Percentiles rank a stretch among this genome's conserved stretches.
These are phyloP conservation scores for Fusarium concolor DNA, from an alignment of 2,329 filamentous ascomycete genomes.

Conservation along the genomic window DNA sequence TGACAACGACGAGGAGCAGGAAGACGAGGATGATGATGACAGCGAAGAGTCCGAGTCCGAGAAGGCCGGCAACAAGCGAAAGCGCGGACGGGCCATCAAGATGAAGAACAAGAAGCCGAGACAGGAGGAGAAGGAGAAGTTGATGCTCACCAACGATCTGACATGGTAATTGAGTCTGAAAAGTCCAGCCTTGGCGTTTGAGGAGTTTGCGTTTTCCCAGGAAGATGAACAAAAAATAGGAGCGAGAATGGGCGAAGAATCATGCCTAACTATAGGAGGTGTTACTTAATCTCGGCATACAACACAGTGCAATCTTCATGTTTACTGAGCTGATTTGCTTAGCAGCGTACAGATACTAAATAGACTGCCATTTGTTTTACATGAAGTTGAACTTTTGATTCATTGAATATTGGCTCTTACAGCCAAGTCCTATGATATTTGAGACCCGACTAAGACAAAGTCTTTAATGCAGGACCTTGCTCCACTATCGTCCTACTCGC, in stretches of 20 bases:
- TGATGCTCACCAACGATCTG: constrained; percentile 56
- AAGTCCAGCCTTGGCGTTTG: constrained; percentile 39
- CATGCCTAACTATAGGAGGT: not conserved
- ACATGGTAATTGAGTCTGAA: constrained; percentile 51
- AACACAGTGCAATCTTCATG: constrained; percentile 1
- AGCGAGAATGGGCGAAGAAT: constrained; percentile 2
- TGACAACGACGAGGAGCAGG: constrained; percentile 69
- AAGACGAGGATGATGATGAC: constrained; percentile 68
- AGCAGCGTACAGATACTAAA: constrained; percentile 33
- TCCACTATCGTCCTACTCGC: constrained; percentile 4
- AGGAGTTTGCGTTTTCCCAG: constrained; percentile 38
- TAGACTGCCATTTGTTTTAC: constrained; percentile 17
- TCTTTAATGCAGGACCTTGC: constrained; percentile 1
- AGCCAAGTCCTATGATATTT: not conserved
- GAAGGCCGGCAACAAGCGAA: constrained; percentile 67
- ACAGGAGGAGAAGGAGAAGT: constrained; percentile 72
- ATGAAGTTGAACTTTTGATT: not conserved
- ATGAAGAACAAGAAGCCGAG: constrained; percentile 59
- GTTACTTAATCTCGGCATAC: constrained; percentile 2
- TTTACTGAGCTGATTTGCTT: constrained; percentile 2
- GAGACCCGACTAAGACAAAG: not conserved
- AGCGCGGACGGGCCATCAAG: constrained; percentile 62
- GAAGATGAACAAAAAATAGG: constrained; percentile 5
- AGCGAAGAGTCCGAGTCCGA: constrained; percentile 68
- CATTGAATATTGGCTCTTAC: not conserved